Evolutionary conservation across 2,329 filamentous ascomycete species (phyloP), one percentile per base, ranked within the genome.

Genomic region (Colletotrichum aenigma): DNA sequence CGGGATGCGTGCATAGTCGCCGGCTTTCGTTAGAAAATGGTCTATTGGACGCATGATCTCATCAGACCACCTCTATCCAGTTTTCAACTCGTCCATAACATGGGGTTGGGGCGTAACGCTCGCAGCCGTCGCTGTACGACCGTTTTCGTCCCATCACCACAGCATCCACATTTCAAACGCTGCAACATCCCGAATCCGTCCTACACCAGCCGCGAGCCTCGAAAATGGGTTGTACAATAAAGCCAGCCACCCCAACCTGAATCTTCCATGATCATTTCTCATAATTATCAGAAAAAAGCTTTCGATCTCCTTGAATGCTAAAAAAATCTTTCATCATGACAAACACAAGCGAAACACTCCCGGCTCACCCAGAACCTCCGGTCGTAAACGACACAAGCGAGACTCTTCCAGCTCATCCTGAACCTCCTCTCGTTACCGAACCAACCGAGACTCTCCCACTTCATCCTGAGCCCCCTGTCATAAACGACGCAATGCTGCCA

Each of bases 131-230:
- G 32, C 24, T 0, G 26, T 52, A 3, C 24, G 7, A 26, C 67
- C n/a, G 67, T 13, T 26, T 61, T 62, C 56, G 21, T 52, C 36
- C 36, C 55, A 55, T 62, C 67, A 62, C 38, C 38, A n/a, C 34
- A 48, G 34, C 56, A 70, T 61, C 56, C 67, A 62, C 67, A 62
- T 43, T 70, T 36, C 56, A 56, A 48, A 24, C 56, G 36, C 55
- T 43, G 66, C 55, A 69, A 26, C 66, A 28, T 24, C 67, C 67
- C 67, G 67, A 61, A 70, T 62, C 36, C 67, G 67, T 70, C 67
- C 67, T 34, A 70, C 67, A 26, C 67, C 56, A 70, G 24, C 67
- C 67, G 36, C 56, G 48, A 61, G 16, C 67, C 56, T 48, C 67
- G 21, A 69, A 18, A 12, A 32, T 13, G 18, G 28, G 67, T 70